Conservation (phyloP, 306 rosid genomes). For the Ammopiptanthus mongolicus region DNA sequence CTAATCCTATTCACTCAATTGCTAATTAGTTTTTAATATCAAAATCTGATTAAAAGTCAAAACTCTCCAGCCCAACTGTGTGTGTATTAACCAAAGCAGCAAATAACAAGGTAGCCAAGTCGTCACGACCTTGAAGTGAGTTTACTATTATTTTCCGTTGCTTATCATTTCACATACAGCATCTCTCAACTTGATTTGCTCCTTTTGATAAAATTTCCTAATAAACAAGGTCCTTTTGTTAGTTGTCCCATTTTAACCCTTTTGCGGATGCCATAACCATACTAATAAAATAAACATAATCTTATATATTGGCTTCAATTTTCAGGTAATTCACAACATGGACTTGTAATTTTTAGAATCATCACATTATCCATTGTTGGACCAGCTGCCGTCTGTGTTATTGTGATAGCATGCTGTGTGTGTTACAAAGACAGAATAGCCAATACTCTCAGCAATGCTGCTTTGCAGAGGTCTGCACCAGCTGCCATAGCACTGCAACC, state of each 20-base stretch:
- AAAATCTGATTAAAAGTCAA: neutral
- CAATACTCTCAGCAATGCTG: neutral
- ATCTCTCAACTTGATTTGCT: neutral
- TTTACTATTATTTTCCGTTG: neutral
- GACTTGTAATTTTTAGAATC: constrained; percentile 38
- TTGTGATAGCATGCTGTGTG: constrained; percentile 44
- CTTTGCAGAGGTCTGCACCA: neutral
- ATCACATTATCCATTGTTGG: constrained; percentile 44
- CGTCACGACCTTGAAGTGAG: neutral
- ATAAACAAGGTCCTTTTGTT: neutral
- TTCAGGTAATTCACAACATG: constrained; percentile 30
- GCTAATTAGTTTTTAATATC: neutral
- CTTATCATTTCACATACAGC: no score
- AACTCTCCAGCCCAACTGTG: no score
- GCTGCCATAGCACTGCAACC: constrained; percentile 35
- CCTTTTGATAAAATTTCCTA: neutral
- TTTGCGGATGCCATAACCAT: neutral
- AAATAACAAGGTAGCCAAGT: neutral
- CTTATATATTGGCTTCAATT: neutral
- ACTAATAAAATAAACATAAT: neutral
- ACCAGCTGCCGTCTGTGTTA: constrained; percentile 37
- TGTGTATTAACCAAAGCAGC: neutral
- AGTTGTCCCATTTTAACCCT: neutral
- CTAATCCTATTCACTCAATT: neutral
- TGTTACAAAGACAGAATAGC: constrained; percentile 35